Percentiles rank a stretch among this genome's conserved stretches.
Conservation (phyloP, 202 grass and related monocot genomes). For the Elaeis oleifera region DNA sequence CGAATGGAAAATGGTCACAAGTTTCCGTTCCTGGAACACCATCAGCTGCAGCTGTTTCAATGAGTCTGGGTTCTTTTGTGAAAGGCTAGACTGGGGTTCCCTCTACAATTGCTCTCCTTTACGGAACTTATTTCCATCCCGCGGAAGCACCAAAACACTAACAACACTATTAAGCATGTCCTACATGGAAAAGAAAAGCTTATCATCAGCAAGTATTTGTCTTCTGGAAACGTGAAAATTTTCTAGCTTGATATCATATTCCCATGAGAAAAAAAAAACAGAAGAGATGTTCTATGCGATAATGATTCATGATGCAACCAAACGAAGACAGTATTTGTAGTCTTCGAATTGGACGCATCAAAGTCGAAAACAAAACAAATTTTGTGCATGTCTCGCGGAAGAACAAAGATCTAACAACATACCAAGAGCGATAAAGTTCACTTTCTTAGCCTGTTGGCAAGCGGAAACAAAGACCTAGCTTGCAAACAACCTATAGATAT, state of each 20-base stretch:
- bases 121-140: slow-evolving; percentile 32
- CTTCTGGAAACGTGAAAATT: background rate
- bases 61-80: slow-evolving; percentile 8
- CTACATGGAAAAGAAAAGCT: slow-evolving; percentile 5
- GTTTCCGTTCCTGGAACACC: slow-evolving; percentile 14
- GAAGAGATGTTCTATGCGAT: no score
- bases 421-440: no score
- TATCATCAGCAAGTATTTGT: background rate
- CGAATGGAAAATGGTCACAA: slow-evolving; percentile 71
- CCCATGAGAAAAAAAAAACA: no score
- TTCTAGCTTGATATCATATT: background rate
- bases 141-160: slow-evolving; percentile 6
- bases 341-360: no score
- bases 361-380: no score
- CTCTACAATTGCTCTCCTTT: slow-evolving; percentile 19
- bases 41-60: slow-evolving; percentile 13
- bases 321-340: no score
- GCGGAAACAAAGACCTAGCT: no score
- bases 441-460: no score
- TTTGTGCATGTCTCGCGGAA: no score
- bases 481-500: no score
- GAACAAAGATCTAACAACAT: no score
- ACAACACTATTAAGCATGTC: background rate
- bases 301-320: no score
- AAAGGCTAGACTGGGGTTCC: slow-evolving; percentile 22